These are phyloP conservation scores for Leptomonas pyrrhocoris DNA, from an alignment of 208 protist genomes.

Conservation along the genomic window DNA sequence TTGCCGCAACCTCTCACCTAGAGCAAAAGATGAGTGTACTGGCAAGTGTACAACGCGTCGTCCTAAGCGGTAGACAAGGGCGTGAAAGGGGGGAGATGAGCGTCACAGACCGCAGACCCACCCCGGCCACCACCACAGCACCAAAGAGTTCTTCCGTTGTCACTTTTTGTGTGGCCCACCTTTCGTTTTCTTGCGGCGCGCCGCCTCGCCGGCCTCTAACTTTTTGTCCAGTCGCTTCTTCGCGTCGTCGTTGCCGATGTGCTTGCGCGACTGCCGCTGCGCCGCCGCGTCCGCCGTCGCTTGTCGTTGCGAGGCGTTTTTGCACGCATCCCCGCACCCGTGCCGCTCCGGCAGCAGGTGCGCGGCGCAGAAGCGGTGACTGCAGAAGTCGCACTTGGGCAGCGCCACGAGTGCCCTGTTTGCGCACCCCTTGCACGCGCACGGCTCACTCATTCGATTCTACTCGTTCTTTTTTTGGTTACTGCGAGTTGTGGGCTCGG, in stretches of 20 bases:
- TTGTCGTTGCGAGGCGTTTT: conserved; percentile 59
- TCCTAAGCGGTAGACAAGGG: no score
- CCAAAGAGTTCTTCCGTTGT: not conserved
- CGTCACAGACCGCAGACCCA: no score
- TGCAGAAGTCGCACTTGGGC: conserved; percentile 73
- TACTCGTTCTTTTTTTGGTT: not conserved
- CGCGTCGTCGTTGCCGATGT: conserved; percentile 74
- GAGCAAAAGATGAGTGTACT: no score
- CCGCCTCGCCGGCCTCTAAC: conserved; percentile 48
- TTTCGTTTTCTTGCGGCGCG: conserved; percentile 60
- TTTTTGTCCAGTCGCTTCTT: conserved; percentile 68
- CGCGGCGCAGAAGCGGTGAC: conserved; percentile 66
- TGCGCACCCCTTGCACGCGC: conserved; percentile 30
- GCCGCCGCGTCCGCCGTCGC: conserved; percentile 63
- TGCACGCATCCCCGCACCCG: conserved; percentile 77
- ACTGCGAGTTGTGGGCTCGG: not conserved
- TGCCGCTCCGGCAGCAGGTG: conserved; percentile 87
- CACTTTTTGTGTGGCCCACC: conserved; percentile 32
- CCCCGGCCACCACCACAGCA: no score
- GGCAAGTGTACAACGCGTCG: no score
- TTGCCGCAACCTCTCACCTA: no score
- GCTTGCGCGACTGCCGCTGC: conserved; percentile 57
- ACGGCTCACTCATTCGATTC: conserved; percentile 45
- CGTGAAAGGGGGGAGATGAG: no score
- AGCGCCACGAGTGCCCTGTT: conserved; percentile 58